A percentile compares a stretch with the other conserved stretches of the same genome.
These are phyloP conservation scores for Eucalyptus pauciflora DNA, from an alignment of 345 rosid genomes.

Conservation along the genomic window DNA sequence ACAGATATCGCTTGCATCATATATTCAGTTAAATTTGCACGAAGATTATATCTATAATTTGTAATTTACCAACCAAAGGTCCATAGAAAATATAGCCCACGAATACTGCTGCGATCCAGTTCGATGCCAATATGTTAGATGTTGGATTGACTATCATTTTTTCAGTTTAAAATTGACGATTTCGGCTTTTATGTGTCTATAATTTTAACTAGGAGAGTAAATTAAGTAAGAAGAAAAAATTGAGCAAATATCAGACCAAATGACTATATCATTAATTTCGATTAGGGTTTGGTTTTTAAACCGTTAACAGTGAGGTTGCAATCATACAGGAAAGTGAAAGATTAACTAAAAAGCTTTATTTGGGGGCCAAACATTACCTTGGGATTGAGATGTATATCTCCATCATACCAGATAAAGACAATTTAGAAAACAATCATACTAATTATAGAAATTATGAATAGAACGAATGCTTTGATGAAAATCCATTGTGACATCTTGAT, in stretches of 20 bases:
- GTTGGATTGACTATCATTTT: not conserved
- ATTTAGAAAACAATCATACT: not conserved
- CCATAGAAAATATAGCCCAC: not conserved
- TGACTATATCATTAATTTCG: not conserved
- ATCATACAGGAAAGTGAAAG: not conserved
- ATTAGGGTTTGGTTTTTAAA: not conserved
- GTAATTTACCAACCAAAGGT: not conserved
- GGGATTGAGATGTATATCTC: not conserved
- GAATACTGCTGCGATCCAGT: not conserved
- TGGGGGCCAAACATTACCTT: not conserved
- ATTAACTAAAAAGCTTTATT: not conserved
- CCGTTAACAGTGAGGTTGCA: not conserved
- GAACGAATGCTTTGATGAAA: not conserved
- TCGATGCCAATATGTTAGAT: not conserved
- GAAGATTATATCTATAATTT: not conserved
- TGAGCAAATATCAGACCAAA: not conserved
- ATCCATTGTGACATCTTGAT: not conserved
- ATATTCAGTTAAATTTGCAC: fast-evolving
- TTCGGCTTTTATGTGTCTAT: not conserved
- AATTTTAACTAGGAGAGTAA: not conserved
- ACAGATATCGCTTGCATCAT: not conserved
- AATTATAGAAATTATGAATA: not conserved
- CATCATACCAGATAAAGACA: not conserved
- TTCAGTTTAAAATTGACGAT: not conserved
- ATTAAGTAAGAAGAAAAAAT: not conserved